Evolutionary conservation across 2,329 filamentous ascomycete species (phyloP).

Genomic region (Penicillium digitatum): DNA sequence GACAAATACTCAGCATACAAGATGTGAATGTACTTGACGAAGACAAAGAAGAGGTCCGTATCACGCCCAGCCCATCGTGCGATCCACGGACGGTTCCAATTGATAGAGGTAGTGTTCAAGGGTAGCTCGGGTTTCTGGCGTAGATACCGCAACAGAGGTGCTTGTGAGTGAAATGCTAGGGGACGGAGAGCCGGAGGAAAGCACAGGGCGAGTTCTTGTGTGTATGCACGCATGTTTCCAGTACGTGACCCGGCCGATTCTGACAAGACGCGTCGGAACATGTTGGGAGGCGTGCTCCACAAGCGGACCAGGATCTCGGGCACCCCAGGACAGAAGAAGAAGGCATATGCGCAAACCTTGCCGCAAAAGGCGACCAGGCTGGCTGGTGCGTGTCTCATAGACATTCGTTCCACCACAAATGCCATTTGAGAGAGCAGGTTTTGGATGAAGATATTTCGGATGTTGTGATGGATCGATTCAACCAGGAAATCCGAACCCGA

Average conservation of each 20-base stretch:
- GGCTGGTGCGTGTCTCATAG: constrained; percentile 66
- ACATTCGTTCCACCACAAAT: constrained; percentile 86
- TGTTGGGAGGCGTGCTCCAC: constrained; percentile 68
- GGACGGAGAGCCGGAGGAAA: constrained; percentile 66
- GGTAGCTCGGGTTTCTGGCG: constrained; percentile 64
- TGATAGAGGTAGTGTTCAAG: constrained; percentile 65
- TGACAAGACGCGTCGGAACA: constrained; percentile 67
- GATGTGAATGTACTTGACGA: constrained; percentile 81
- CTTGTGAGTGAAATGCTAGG: constrained; percentile 61
- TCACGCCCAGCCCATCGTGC: constrained; percentile 82
- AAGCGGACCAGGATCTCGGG: constrained; percentile 77
- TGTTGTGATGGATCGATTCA: constrained; percentile 79
- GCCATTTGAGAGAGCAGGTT: constrained; percentile 80
- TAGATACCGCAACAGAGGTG: constrained; percentile 57
- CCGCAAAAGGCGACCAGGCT: constrained; percentile 80
- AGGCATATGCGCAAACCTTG: constrained; percentile 86
- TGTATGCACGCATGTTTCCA: constrained; percentile 46
- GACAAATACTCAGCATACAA: constrained; percentile 71
- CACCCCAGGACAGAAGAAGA: constrained; percentile 85
- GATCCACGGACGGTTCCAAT: constrained; percentile 82
- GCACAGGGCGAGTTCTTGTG: constrained; percentile 61
- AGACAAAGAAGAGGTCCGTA: constrained; percentile 86
- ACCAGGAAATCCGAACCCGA: constrained; percentile 63
- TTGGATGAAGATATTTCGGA: constrained; percentile 78
- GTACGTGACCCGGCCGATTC: constrained; percentile 63